These are phyloP conservation scores for Solanum sejunctum DNA, from an alignment of 257 asterid species.

Conservation along the genomic window DNA sequence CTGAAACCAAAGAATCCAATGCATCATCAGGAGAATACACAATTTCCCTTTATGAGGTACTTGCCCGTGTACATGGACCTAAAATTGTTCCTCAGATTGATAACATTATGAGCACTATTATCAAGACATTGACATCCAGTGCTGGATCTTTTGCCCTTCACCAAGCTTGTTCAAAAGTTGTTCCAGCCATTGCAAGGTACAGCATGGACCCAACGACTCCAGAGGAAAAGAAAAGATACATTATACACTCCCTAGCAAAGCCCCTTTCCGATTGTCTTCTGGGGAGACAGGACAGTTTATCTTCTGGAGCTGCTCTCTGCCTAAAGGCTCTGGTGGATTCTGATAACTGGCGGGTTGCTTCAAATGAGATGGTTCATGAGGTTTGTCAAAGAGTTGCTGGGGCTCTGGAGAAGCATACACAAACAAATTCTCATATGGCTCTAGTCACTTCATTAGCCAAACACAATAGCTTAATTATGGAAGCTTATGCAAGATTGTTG, in stretches of 20 bases:
- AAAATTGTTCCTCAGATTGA: slow-evolving; percentile 18
- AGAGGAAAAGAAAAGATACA: slow-evolving; percentile 50
- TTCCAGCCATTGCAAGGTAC: slow-evolving; percentile 80
- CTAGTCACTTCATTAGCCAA: slow-evolving; percentile 75
- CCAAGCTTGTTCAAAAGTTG: slow-evolving; percentile 95
- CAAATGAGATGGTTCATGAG: slow-evolving; percentile 72
- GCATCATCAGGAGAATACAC: slow-evolving; percentile 65
- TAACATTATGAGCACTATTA: slow-evolving; percentile 66
- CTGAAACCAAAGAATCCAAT: slow-evolving; percentile 69
- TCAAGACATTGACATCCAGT: slow-evolving; percentile 64
- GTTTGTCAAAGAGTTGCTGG: slow-evolving; percentile 90
- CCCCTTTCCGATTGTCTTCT: slow-evolving; percentile 84
- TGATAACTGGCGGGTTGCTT: slow-evolving; percentile 87
- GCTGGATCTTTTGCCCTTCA: slow-evolving; percentile 94
- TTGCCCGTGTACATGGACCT: slow-evolving; percentile 1
- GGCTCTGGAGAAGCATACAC: slow-evolving; percentile 71
- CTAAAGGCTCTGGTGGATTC: slow-evolving; percentile 77
- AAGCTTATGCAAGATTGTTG: slow-evolving; percentile 78
- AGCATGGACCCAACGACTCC: slow-evolving; percentile 77
- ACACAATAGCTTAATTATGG: slow-evolving; percentile 67
- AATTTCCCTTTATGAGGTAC: slow-evolving; percentile 67
- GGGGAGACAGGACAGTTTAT: slow-evolving; percentile 65
- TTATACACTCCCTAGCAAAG: slow-evolving; percentile 56
- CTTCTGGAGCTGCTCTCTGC: slow-evolving; percentile 94
- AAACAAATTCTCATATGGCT: slow-evolving; percentile 70